Evolutionary conservation across 2,329 filamentous ascomycete species (phyloP), one percentile per base, ranked within the genome.

Genomic region (Fusarium sp.): DNA sequence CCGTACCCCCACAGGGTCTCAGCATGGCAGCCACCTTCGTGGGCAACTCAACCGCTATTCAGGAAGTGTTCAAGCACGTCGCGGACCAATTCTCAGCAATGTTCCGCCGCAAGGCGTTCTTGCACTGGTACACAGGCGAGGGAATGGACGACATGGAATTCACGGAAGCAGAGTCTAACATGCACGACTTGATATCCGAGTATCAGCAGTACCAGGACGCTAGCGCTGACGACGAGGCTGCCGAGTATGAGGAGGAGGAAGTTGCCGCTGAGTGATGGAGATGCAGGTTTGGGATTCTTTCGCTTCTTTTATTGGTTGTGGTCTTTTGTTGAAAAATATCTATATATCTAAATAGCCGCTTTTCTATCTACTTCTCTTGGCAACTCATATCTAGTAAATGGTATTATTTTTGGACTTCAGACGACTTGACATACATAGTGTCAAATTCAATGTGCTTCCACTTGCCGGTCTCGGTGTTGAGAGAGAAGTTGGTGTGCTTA

Each of bases 111-210:
- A 99, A 98, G 94, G 97, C 97, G 91, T 99, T 99, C 95, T 94
- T 99, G 92, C 97, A 98, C 90, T 99, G 97, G 97, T 99, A 98
- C 90, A 99, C 97, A 91, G 95, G 95, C 84, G 97, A 99, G 92
- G 97, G 97, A 88, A 99, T 99, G 97, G 97, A 99, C 88, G 97
- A 98, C 93, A 98, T 98, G 97, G 97, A 99, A 90, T 99, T 99
- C 91, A 99, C 97, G 83, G 97, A 99, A 91, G 97, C 97, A 80
- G 97, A 99, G 92, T 97, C 94, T 88, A 99, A 99, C 91, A 98
- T 99, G 96, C 98, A 99, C 90, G 97, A 99, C 86, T 90, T 99
- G 85, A 95, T 99, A 81, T 97, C 95, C 74, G 97, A 99, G 87
- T 99, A 99, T 90, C 97, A 98, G 91, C 97, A 99, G 88, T 99